Percentiles rank a stretch among this genome's conserved stretches.
These are phyloP conservation scores for Lentinula boryana DNA, from an alignment of 768 basidiomycete genomes.

Conservation along the genomic window DNA sequence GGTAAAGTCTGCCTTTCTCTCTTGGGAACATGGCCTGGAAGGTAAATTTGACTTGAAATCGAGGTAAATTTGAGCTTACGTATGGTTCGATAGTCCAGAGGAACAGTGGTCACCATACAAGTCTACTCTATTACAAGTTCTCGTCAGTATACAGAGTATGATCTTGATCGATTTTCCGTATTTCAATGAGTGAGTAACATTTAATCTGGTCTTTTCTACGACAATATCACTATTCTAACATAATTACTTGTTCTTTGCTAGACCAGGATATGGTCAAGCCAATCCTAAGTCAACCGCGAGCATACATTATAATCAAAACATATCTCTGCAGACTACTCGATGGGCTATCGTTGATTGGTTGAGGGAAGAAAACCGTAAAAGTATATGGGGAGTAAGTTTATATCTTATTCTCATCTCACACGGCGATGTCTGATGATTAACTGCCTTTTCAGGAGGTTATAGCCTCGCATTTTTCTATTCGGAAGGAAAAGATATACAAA, in stretches of 20 bases:
- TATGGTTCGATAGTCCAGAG: slow-evolving; percentile 21
- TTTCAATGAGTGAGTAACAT: slow-evolving; percentile 45
- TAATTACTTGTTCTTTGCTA: slow-evolving; percentile 14
- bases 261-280: slow-evolving; percentile 43
- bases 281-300: slow-evolving; percentile 27
- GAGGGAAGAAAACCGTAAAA: slow-evolving; percentile 30
- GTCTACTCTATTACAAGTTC: slow-evolving; percentile 51
- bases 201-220: background rate
- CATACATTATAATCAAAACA: slow-evolving; percentile 40
- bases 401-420: background rate
- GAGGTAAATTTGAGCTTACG: background rate
- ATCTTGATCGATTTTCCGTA: slow-evolving; percentile 49
- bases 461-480: slow-evolving; percentile 39
- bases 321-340: slow-evolving; percentile 34
- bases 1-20: slow-evolving; percentile 52
- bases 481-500: slow-evolving; percentile 31
- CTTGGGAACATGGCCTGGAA: slow-evolving; percentile 51
- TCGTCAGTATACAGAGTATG: slow-evolving; percentile 56
- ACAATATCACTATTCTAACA: background rate
- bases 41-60: slow-evolving; percentile 21
- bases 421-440: background rate
- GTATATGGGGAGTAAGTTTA: slow-evolving; percentile 41
- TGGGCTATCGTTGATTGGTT: slow-evolving; percentile 56
- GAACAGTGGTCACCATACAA: slow-evolving; percentile 41
- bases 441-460: slow-evolving; percentile 37